Evolutionary conservation across 2,329 filamentous ascomycete genomes (phyloP).

Genomic region (Fusarium sp.): DNA sequence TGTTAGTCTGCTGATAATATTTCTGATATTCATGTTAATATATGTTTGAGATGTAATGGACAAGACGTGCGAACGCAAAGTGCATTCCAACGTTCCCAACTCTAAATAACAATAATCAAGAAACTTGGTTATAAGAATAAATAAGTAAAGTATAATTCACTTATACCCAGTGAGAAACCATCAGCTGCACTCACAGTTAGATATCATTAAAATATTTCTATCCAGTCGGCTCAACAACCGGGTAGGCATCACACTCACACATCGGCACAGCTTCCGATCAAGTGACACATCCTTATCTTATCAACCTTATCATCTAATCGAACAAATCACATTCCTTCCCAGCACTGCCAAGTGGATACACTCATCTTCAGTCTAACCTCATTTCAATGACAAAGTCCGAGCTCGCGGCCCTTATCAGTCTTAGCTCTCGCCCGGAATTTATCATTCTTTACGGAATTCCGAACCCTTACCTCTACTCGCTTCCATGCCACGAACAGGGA

Average conservation of each 20-base stretch:
- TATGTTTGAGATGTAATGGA: too few relatives aligned
- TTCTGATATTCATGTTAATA: too few relatives aligned
- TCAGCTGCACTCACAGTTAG: too few relatives aligned
- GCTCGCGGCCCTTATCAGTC: not conserved
- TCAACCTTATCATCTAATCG: not conserved
- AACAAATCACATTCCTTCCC: not conserved
- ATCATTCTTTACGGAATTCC: constrained; percentile 9
- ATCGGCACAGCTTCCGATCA: constrained; percentile 21
- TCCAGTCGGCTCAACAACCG: not conserved
- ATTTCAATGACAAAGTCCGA: not conserved
- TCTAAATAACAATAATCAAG: too few relatives aligned
- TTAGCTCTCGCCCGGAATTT: constrained; percentile 8
- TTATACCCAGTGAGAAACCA: too few relatives aligned
- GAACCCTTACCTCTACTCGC: not conserved
- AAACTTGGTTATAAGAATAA: too few relatives aligned
- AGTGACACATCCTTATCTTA: constrained; percentile 11
- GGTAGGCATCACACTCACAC: too few relatives aligned
- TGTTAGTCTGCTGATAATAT: too few relatives aligned
- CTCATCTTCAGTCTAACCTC: not conserved
- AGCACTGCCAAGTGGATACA: not conserved
- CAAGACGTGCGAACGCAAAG: too few relatives aligned
- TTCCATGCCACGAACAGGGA: constrained; percentile 11
- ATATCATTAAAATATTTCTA: too few relatives aligned
- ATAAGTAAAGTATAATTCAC: too few relatives aligned
- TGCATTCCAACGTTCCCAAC: too few relatives aligned